These are phyloP conservation scores for Kockovaella imperatae DNA, from an alignment of 768 basidiomycete species.

Conservation along the genomic window DNA sequence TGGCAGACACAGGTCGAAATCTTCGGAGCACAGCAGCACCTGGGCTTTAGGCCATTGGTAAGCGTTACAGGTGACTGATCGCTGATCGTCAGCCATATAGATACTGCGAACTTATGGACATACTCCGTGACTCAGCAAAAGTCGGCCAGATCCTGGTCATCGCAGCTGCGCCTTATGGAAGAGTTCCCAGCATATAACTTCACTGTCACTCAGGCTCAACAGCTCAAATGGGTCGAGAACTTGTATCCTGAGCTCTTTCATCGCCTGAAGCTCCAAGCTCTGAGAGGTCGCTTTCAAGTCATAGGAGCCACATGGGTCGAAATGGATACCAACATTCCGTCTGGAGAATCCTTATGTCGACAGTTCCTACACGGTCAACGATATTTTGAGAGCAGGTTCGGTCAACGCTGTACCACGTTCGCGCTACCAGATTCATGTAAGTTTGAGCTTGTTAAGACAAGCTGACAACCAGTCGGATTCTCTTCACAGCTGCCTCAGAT, in stretches of 20 bases:
- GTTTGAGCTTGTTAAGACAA: no score
- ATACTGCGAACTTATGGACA: not conserved
- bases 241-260: not conserved
- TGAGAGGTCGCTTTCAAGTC: constrained; percentile 32
- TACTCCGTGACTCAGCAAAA: not conserved
- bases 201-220: not conserved
- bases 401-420: constrained; percentile 37
- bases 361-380: constrained; percentile 85
- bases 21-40: no score
- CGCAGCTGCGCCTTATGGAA: not conserved
- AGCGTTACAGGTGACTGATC: no score
- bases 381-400: constrained; percentile 57
- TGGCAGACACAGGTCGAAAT: no score
- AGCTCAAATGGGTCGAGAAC: not conserved
- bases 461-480: no score
- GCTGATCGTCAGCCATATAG: not conserved
- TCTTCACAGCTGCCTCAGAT: constrained; percentile 83
- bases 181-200: not conserved
- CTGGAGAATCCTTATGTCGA: constrained; percentile 78
- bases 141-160: not conserved
- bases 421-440: constrained; percentile 38
- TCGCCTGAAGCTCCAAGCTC: not conserved
- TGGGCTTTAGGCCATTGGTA: no score
- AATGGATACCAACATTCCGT: constrained; percentile 68
- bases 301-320: constrained; percentile 85